phyloP scores from a whole-genome alignment of 257 asterid species.

The Verbena officinalis region DNA sequence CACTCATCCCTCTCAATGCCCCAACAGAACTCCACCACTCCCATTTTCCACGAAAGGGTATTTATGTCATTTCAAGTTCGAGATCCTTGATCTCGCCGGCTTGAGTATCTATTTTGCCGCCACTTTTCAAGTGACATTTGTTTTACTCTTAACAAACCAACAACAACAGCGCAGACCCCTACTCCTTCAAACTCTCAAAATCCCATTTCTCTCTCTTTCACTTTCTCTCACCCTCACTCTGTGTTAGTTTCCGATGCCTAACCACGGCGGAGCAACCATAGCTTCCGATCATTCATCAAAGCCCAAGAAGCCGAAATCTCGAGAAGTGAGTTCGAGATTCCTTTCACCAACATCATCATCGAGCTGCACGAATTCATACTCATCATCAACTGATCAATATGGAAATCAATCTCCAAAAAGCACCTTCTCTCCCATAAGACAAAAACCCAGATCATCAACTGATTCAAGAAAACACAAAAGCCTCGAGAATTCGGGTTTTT shows the following conservation, averaged over 20 bases:
- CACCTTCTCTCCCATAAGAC: no score
- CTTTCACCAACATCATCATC: slow-evolving; percentile 53
- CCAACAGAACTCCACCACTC: neutral
- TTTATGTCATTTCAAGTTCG: slow-evolving; percentile 32
- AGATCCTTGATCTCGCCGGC: slow-evolving; percentile 59
- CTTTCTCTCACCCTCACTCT: slow-evolving; percentile 7
- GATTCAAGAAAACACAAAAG: slow-evolving; percentile 43
- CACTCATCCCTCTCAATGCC: neutral
- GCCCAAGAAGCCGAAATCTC: slow-evolving; percentile 53
- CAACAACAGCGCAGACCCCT: neutral
- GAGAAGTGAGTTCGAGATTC: slow-evolving; percentile 72
- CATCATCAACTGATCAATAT: slow-evolving; percentile 31
- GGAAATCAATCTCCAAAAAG: no score
- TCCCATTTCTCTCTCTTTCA: neutral
- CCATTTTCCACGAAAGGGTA: slow-evolving; percentile 19
- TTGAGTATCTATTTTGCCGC: slow-evolving; percentile 64
- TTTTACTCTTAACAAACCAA: slow-evolving; percentile 43
- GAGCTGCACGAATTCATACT: no score
- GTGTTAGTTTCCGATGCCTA: slow-evolving; percentile 42
- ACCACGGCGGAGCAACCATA: slow-evolving; percentile 35
- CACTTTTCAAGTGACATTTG: slow-evolving; percentile 55
- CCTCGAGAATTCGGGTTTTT: slow-evolving; percentile 50
- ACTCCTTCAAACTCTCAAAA: neutral
- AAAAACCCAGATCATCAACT: slow-evolving; percentile 42
- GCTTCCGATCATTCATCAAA: no score